Conservation (phyloP, 345 rosid genomes). For the Punica granatum region DNA sequence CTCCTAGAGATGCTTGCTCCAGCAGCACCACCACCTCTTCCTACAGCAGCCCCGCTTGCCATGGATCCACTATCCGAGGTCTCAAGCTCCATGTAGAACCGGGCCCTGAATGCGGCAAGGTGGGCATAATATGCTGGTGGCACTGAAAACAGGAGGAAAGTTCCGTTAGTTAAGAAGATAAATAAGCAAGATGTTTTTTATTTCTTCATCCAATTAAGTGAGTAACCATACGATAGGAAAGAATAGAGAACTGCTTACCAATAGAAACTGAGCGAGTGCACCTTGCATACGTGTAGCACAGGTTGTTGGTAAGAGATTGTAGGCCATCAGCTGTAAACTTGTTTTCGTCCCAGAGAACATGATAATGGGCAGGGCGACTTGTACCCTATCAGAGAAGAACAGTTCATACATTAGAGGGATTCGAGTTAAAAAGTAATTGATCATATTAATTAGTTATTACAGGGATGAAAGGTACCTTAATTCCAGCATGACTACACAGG, state of each 20-base stretch:
- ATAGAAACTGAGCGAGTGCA: conserved; percentile 96
- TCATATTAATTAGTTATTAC: neutral
- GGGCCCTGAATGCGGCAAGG: conserved; percentile 95
- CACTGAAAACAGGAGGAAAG: conserved; percentile 31
- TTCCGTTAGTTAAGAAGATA: neutral
- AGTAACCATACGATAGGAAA: neutral
- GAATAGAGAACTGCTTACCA: conserved; percentile 36
- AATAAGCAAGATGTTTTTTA: neutral
- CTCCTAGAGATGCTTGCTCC: conserved; percentile 28
- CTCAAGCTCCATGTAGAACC: conserved; percentile 98
- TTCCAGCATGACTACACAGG: conserved; percentile 98
- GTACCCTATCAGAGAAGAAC: conserved; percentile 53
- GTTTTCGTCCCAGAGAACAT: conserved; percentile 98
- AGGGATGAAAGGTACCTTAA: conserved; percentile 38
- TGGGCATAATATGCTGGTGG: conserved; percentile 99
- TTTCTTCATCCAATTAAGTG: neutral
- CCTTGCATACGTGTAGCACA: conserved; percentile 97
- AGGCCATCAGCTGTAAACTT: conserved; percentile 88
- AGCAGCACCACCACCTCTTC: conserved; percentile 47
- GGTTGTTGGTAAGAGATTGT: conserved; percentile 85
- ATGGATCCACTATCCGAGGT: conserved; percentile 94
- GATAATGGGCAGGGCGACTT: conserved; percentile 96
- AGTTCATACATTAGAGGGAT: neutral
- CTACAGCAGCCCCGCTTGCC: conserved; percentile 56
- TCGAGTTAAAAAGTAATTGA: neutral